A percentile compares a stretch with the other conserved stretches of the same genome.
These are phyloP conservation scores for Aureoboletus auriporus DNA, from an alignment of 768 basidiomycete genomes.

Conservation along the genomic window DNA sequence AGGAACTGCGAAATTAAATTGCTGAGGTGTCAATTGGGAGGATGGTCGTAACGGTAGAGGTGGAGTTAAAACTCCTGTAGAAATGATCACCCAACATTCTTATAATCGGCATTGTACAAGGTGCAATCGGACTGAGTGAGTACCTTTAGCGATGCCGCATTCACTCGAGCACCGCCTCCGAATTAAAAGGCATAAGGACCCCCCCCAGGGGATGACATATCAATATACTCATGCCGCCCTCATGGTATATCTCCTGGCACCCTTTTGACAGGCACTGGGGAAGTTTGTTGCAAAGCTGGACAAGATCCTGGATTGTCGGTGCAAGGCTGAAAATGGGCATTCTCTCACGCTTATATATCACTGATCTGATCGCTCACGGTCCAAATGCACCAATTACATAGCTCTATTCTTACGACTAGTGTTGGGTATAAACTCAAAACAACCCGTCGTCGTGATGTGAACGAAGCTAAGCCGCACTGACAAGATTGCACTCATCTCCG, in stretches of 20 bases:
- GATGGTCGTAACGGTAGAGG: constrained; percentile 26
- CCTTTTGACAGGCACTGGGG: constrained; percentile 30
- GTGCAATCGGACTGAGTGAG: constrained; percentile 21
- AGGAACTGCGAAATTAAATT: constrained; percentile 10
- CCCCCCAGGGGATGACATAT: constrained; percentile 31
- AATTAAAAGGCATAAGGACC: constrained; percentile 28
- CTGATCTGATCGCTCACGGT: constrained; percentile 28
- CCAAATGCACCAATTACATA: constrained; percentile 10
- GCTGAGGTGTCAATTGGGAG: constrained; percentile 13
- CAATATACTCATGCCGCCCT: constrained; percentile 30
- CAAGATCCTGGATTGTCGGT: constrained; percentile 32
- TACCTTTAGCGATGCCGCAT: constrained; percentile 35
- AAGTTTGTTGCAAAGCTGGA: constrained; percentile 17
- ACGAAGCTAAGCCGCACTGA: constrained; percentile 19
- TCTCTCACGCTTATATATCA: constrained; percentile 36
- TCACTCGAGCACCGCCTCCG: constrained; percentile 31
- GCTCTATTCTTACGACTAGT: constrained; percentile 18
- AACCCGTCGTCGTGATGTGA: constrained; percentile 23
- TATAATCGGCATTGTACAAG: constrained; percentile 33
- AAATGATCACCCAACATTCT: constrained; percentile 31
- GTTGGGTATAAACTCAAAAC: constrained; percentile 7
- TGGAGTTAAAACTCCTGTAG: constrained; percentile 36
- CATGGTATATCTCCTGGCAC: constrained; percentile 28
- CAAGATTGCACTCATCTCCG: constrained; percentile 11
- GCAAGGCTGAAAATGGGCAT: constrained; percentile 18